phyloP scores from a whole-genome alignment of 805 yeast species.

The Saccharomycopsis sp. region DNA sequence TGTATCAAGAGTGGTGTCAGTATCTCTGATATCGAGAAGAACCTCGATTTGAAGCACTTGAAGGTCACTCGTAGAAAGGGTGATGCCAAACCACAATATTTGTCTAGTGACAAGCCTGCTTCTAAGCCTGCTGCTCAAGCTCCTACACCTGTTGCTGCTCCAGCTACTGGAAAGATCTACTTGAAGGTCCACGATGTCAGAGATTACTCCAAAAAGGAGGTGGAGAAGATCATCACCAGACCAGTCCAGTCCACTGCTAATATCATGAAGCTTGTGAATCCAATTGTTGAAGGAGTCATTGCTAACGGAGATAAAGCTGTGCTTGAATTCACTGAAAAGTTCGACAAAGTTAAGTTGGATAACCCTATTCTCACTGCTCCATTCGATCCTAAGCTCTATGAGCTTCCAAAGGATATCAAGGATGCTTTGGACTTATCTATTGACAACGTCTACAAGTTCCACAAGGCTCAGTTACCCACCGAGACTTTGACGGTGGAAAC shows the following conservation, averaged over 20 bases:
- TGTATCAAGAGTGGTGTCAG: constrained; percentile 73
- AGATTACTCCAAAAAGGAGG: constrained; percentile 36
- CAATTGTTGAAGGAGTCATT: constrained; percentile 77
- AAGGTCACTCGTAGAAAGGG: constrained; percentile 93
- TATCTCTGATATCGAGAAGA: constrained; percentile 73
- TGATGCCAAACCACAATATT: constrained; percentile 73
- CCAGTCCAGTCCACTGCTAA: constrained; percentile 95
- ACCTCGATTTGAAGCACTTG: constrained; percentile 73
- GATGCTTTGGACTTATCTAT: constrained; percentile 85
- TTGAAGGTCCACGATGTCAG: constrained; percentile 44
- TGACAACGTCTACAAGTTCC: constrained; percentile 85
- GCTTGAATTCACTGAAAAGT: constrained; percentile 82
- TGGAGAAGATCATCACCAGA: constrained; percentile 66
- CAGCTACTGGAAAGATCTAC: constrained; percentile 35
- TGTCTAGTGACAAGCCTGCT: constrained; percentile 27
- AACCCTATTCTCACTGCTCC: constrained; percentile 84
- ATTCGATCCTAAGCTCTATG: constrained; percentile 70
- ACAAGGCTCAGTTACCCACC: constrained; percentile 80
- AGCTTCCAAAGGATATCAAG: constrained; percentile 64
- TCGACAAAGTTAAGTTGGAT: constrained; percentile 72
- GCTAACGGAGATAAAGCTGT: constrained; percentile 79
- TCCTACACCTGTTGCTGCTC: constrained; percentile 23
- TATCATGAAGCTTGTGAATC: constrained; percentile 87
- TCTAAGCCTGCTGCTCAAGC: constrained; percentile 21
- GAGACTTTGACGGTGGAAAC: constrained; percentile 82